phyloP scores from a whole-genome alignment of 176 grass and related monocot genomes.

The Phragmites australis region DNA sequence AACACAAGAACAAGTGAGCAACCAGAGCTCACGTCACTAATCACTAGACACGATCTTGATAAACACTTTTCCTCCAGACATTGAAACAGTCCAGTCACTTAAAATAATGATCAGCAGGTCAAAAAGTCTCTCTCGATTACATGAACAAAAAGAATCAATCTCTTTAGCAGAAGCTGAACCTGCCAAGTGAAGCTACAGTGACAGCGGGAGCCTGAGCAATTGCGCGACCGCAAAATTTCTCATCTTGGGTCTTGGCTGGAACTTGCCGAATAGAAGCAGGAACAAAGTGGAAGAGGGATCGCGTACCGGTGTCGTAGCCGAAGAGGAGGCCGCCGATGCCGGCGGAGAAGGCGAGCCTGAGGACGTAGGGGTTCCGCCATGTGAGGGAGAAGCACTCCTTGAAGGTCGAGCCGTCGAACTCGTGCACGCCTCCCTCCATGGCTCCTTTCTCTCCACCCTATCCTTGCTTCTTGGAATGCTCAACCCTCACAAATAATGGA shows the following conservation, averaged over 20 bases:
- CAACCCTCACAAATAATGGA: constrained; percentile 13
- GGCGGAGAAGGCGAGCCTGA: constrained; percentile 79
- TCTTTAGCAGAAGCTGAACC: constrained; percentile 12
- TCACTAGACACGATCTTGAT: background rate
- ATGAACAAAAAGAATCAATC: background rate
- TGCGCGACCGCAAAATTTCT: background rate
- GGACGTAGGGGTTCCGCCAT: constrained; percentile 79
- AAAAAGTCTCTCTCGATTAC: background rate
- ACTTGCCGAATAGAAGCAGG: no score
- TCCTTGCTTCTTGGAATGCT: constrained; percentile 26
- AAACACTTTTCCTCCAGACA: background rate
- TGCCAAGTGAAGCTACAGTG: background rate
- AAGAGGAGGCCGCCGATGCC: constrained; percentile 93
- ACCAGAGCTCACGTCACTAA: constrained; percentile 6
- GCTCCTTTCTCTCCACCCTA: background rate
- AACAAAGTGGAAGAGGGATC: background rate
- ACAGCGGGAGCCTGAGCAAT: background rate
- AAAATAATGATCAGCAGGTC: background rate
- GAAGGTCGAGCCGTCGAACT: constrained; percentile 65
- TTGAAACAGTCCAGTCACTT: background rate
- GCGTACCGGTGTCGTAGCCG: constrained; percentile 79
- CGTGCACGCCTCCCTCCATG: constrained; percentile 75
- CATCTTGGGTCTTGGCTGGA: no score
- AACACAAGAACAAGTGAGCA: background rate
- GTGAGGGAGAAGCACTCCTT: constrained; percentile 77